Conservation (phyloP, 2,329 filamentous ascomycete genomes). For the Orbilia oligospora region DNA sequence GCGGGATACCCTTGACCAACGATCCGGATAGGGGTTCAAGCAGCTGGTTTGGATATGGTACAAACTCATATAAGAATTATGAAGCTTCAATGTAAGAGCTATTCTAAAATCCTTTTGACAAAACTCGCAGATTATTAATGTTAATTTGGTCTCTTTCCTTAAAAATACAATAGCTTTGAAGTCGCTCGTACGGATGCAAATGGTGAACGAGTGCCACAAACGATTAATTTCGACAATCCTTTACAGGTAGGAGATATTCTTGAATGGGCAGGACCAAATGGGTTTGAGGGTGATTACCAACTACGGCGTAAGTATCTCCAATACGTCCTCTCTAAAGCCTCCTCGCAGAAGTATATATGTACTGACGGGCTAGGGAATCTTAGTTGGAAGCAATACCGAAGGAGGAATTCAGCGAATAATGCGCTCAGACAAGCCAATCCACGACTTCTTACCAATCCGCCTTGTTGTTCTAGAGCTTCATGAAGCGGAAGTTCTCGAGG, state of each 20-base stretch:
- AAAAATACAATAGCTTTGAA: constrained; percentile 36
- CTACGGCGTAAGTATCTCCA: constrained; percentile 29
- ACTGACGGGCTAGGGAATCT: not conserved
- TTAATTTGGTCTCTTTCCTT: not conserved
- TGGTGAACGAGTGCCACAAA: constrained; percentile 16
- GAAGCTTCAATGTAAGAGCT: constrained; percentile 46
- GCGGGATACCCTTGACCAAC: constrained; percentile 42
- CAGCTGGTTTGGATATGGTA: constrained; percentile 53
- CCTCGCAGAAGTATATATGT: too few relatives aligned
- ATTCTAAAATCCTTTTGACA: too few relatives aligned
- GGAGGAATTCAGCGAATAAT: constrained; percentile 37
- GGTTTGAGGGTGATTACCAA: constrained; percentile 38
- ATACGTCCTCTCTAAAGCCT: too few relatives aligned
- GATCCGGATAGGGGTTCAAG: constrained; percentile 19
- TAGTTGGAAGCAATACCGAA: constrained; percentile 42
- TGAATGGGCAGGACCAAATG: constrained; percentile 45
- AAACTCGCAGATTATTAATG: too few relatives aligned
- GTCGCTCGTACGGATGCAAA: constrained; percentile 24
- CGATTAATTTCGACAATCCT: constrained; percentile 27
- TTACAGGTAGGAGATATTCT: constrained; percentile 38
- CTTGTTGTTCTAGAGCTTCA: constrained; percentile 36
- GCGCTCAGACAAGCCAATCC: constrained; percentile 31
- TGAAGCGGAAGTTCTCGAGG: constrained; percentile 30
- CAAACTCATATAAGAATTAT: constrained; percentile 15
- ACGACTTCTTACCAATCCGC: constrained; percentile 38